Percentiles rank a stretch among this genome's conserved stretches.
These are phyloP conservation scores for Balansia obtecta DNA, from an alignment of 2,329 filamentous ascomycete genomes.

Conservation along the genomic window DNA sequence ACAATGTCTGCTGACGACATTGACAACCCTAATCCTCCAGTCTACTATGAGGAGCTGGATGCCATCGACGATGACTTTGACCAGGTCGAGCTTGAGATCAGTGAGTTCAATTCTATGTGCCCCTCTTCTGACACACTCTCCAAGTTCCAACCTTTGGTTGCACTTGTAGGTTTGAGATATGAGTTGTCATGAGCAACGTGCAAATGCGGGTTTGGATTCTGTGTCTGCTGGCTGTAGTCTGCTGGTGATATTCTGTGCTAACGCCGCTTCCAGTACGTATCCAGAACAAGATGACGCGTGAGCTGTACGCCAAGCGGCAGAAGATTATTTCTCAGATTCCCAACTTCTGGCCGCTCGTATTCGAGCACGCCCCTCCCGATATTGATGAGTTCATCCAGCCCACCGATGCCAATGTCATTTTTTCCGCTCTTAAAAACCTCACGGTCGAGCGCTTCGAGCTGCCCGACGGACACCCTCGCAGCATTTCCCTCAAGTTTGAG, in stretches of 20 bases:
- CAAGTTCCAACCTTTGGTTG: too few species aligned
- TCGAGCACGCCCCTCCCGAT: slow-evolving; percentile 75
- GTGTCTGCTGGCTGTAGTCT: too few species aligned
- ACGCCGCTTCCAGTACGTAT: slow-evolving; percentile 48
- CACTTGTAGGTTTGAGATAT: too few species aligned
- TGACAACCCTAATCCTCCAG: slow-evolving; percentile 27
- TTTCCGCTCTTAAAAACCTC: slow-evolving; percentile 53
- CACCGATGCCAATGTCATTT: slow-evolving; percentile 62
- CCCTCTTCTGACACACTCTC: neutral
- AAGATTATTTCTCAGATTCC: slow-evolving; percentile 59
- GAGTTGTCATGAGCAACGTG: neutral
- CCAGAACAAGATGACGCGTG: slow-evolving; percentile 53
- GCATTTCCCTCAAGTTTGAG: slow-evolving; percentile 63
- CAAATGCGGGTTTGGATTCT: neutral
- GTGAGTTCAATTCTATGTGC: slow-evolving; percentile 38
- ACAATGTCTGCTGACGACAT: slow-evolving; percentile 24
- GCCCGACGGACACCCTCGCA: slow-evolving; percentile 65
- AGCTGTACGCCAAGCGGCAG: slow-evolving; percentile 67
- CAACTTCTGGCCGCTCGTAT: slow-evolving; percentile 89
- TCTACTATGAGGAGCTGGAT: slow-evolving; percentile 65
- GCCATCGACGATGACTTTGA: slow-evolving; percentile 76
- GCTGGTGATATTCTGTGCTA: neutral
- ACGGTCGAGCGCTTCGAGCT: slow-evolving; percentile 74
- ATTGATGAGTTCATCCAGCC: slow-evolving; percentile 83
- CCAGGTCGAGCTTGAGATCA: slow-evolving; percentile 67